Base-by-base conservation (phyloP, 331 rosid species). In the Cucumis variabilis region DNA sequence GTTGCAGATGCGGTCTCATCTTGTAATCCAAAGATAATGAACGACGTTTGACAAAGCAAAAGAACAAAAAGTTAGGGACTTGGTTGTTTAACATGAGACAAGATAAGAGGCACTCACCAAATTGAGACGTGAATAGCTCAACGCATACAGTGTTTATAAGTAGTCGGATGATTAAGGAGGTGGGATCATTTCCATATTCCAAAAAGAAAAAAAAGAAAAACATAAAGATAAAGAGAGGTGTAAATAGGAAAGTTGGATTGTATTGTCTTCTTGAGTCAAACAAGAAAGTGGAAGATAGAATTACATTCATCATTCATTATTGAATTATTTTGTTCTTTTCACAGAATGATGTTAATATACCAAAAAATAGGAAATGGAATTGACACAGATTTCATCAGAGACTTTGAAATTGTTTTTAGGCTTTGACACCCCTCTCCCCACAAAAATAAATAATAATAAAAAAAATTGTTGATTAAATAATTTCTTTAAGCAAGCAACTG, bases 1-100 rank as follows among this genome's bases (percentile, higher is more conserved):
- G 99, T 97, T 30, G 98, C 98, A 62, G 94, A 94, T 16, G 99
- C 99, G 7, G 94, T 97, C 75, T 88, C 92, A 65, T 86, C 92
- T 90, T 94, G 98, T 89, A 90, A 93, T 76, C 92, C 95, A 15
- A 93, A 91, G 91, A 58, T 92, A 44, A 93, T 83, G 69, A 93
- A 89, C 77, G 93, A 96, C 60, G 92, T 94, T 5, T 91, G 83
- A 86, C 50, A 70, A 16, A 58, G 53, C 27, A 85, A 58, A 85
- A 27, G 44, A 44, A 53, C n/a, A 33, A 13, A 15, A 55, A 85
- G 13, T 46, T 50, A 17, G 44, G 24, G 46, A 24, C 62, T 84
- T 84, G 23, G 74, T 41, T 67, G 69, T 63, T 33, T 33, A 83
- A n/a, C 24, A 15, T 46, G 63, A 65, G 62, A 53, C 84, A 79